Base-by-base conservation (phyloP, 1,284 basidiomycete species). In the Athelia sp. region DNA sequence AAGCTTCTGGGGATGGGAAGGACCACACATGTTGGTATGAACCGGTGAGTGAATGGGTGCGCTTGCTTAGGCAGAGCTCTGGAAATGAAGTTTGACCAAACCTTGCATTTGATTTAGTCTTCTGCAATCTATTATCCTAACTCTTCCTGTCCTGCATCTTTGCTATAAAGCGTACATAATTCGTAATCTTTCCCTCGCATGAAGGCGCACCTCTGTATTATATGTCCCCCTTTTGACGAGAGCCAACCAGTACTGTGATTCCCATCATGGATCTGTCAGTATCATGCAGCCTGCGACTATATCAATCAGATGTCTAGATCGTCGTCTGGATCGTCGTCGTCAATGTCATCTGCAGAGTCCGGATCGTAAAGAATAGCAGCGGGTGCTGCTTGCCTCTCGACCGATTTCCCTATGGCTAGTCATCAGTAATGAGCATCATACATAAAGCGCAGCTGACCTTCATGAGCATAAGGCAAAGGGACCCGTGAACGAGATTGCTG, bases 251-350 rank as follows among this genome's bases (percentile, higher is more conserved):
- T n/a, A n/a, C n/a, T n/a, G n/a, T n/a, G n/a, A n/a, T n/a, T n/a
- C n/a, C n/a, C n/a, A n/a, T n/a, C n/a, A n/a, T n/a, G n/a, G n/a
- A n/a, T n/a, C n/a, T n/a, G n/a, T n/a, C n/a, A n/a, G n/a, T n/a
- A n/a, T n/a, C 18, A 44, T 44, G 4, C 43, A 22, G 4, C 8
- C 24, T 44, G 4, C 6, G 23, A 26, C 15, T 22, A 8, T 10
- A 18, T 40, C 22, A 47, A 22, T 66, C 71, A 92, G 50, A 93
- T 84, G 62, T 93, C 88, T 51, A 93, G 67, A 64, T 93, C 90
- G 60, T 93, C 90, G 58, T 93, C 90, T 18, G 90, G 90, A 70
- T 93, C 90, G 49, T 93, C 91, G 49, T 92, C 90, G 58, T 93
- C 90, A 45, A 92, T 78, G 57, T 93, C 91, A 60, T 93, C 90